Conservation (phyloP, 129 eudicot species). For the Glebionis coronaria region DNA sequence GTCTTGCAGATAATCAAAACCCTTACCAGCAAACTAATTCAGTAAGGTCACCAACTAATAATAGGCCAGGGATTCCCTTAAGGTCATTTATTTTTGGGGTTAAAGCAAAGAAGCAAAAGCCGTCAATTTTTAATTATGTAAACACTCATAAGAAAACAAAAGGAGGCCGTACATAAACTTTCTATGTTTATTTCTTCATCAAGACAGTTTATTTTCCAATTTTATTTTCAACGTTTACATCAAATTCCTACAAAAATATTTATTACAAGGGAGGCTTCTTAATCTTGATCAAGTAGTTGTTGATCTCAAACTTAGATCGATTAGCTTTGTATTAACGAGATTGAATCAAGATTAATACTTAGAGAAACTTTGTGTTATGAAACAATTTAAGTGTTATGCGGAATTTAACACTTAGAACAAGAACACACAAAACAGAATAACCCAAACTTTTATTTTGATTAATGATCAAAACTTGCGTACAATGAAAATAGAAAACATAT, state of each 20-base stretch:
- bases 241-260: neutral
- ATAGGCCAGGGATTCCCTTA: conserved; percentile 47
- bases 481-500: no score
- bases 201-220: neutral
- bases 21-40: conserved; percentile 22
- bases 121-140: conserved; percentile 53
- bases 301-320: no score
- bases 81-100: conserved; percentile 78
- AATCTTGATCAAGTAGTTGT: no score
- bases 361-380: no score
- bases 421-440: no score
- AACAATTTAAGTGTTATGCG: no score
- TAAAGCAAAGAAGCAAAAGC: conserved; percentile 54
- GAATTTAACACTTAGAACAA: no score
- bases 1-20: conserved; percentile 35
- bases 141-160: conserved; percentile 35
- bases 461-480: no score
- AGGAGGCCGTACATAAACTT: conserved; percentile 17
- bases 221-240: neutral
- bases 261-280: neutral
- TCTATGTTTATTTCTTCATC: neutral
- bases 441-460: no score
- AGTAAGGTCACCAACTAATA: conserved; percentile 22
- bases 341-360: no score
- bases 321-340: no score